A percentile compares a stretch with the other conserved stretches of the same genome.
phyloP scores from a whole-genome alignment of 2,329 filamentous ascomycete species.

The Trichoderma lentiforme region DNA sequence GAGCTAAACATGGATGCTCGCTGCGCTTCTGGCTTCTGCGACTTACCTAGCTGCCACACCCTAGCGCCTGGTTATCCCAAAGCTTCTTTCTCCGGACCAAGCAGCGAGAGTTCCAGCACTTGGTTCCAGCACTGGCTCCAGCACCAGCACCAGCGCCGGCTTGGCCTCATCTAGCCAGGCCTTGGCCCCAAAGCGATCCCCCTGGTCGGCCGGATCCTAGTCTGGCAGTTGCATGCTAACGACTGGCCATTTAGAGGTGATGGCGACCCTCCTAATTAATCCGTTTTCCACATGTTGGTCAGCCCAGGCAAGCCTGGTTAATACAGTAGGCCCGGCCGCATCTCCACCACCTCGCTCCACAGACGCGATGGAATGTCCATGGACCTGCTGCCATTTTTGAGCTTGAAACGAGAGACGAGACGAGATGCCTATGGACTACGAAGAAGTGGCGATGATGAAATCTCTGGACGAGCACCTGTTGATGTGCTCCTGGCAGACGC shows the following conservation, averaged over 20 bases:
- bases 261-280: conserved; percentile 8
- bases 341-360: conserved; percentile 4
- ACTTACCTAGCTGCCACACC: not conserved
- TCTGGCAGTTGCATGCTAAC: conserved; percentile 12
- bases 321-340: conserved; percentile 4
- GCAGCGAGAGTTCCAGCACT: not conserved
- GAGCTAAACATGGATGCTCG: not conserved
- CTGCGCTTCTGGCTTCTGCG: not conserved
- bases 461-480: not conserved
- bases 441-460: not conserved
- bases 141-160: not conserved
- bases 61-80: not conserved
- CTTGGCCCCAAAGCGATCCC: not conserved
- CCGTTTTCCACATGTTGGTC: not conserved
- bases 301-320: not conserved
- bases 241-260: conserved; percentile 5
- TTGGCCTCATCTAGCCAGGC: not conserved
- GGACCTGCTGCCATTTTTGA: not conserved
- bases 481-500: not conserved
- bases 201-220: not conserved
- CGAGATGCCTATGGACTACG: not conserved
- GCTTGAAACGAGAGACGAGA: not conserved
- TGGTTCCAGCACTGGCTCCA: not conserved
- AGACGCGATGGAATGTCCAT: not conserved
- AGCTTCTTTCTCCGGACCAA: not conserved